phyloP scores from a whole-genome alignment of 2,329 filamentous ascomycete species.

The Colletotrichum spinosum region DNA sequence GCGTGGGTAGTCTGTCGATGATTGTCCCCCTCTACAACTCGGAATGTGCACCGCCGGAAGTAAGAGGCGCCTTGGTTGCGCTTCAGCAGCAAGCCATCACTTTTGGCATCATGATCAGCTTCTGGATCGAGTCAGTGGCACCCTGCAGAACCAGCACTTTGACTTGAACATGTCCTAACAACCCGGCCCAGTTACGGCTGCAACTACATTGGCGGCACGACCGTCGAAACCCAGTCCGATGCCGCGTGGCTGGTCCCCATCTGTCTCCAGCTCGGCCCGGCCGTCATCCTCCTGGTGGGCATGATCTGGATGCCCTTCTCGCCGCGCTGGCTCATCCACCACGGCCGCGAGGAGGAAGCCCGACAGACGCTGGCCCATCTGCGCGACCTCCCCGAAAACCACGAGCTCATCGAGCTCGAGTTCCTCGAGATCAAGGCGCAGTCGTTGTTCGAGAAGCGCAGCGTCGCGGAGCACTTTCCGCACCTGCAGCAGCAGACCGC shows the following conservation, averaged over 20 bases:
- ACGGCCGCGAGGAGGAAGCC: constrained; percentile 76
- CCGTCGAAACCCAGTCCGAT: constrained; percentile 64
- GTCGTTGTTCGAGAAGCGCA: constrained; percentile 80
- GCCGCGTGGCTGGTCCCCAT: constrained; percentile 81
- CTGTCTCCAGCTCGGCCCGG: constrained; percentile 76
- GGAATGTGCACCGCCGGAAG: constrained; percentile 58
- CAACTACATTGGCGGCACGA: constrained; percentile 72
- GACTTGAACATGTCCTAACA: constrained; percentile 1
- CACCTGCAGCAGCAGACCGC: constrained; percentile 68
- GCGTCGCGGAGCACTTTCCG: constrained; percentile 75
- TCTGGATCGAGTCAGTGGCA: constrained; percentile 69
- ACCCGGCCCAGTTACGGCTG: constrained; percentile 56
- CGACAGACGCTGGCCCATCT: constrained; percentile 71
- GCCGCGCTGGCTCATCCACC: constrained; percentile 80
- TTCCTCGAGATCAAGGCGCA: constrained; percentile 88
- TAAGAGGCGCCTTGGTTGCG: constrained; percentile 57
- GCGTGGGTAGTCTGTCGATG: constrained; percentile 75
- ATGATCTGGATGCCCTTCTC: constrained; percentile 87
- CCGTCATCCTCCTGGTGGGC: constrained; percentile 72
- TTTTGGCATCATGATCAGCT: constrained; percentile 73
- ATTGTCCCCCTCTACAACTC: constrained; percentile 70
- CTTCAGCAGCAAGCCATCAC: constrained; percentile 66
- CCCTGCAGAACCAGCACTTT: neutral
- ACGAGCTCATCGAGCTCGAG: constrained; percentile 79
- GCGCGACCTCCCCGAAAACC: constrained; percentile 68